Evolutionary conservation across 2,329 filamentous ascomycete genomes (phyloP).

Genomic region (Sclerotinia spermophila): DNA sequence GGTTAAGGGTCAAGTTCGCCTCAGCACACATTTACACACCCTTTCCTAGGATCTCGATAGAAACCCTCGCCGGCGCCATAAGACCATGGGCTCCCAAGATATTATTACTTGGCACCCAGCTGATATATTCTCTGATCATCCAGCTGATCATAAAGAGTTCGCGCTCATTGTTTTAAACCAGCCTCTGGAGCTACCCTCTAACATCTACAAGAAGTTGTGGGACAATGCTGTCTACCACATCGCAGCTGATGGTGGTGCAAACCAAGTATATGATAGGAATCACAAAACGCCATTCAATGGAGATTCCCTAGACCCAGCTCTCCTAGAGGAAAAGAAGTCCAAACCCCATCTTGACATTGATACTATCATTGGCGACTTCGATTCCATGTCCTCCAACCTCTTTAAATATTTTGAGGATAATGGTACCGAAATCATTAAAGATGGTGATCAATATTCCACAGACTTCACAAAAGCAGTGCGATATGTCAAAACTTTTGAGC

Average conservation of each 20-base stretch:
- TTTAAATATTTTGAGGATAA: slow-evolving; percentile 45
- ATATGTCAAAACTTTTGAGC: slow-evolving; percentile 44
- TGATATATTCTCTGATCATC: slow-evolving; percentile 30
- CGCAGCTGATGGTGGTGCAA: slow-evolving; percentile 90
- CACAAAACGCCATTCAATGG: slow-evolving; percentile 4
- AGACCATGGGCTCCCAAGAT: slow-evolving; percentile 19
- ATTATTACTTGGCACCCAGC: slow-evolving; percentile 39
- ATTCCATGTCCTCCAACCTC: slow-evolving; percentile 67
- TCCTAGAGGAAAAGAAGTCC: slow-evolving; percentile 28
- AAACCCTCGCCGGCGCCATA: background rate
- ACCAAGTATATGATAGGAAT: slow-evolving; percentile 56
- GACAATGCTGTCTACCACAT: slow-evolving; percentile 57
- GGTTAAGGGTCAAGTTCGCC: background rate
- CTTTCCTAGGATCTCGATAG: background rate
- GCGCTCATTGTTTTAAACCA: slow-evolving; percentile 60
- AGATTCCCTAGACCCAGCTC: background rate
- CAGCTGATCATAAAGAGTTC: slow-evolving; percentile 36
- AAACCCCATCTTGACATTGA: slow-evolving; percentile 38
- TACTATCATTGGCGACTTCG: slow-evolving; percentile 83
- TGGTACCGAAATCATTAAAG: slow-evolving; percentile 60
- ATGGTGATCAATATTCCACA: slow-evolving; percentile 80
- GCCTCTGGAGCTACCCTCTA: slow-evolving; percentile 46
- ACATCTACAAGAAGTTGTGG: slow-evolving; percentile 37
- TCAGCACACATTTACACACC: background rate
- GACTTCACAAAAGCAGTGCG: slow-evolving; percentile 83